These are phyloP conservation scores for Lyophyllum shimeji DNA, from an alignment of 768 basidiomycete genomes.

Conservation along the genomic window DNA sequence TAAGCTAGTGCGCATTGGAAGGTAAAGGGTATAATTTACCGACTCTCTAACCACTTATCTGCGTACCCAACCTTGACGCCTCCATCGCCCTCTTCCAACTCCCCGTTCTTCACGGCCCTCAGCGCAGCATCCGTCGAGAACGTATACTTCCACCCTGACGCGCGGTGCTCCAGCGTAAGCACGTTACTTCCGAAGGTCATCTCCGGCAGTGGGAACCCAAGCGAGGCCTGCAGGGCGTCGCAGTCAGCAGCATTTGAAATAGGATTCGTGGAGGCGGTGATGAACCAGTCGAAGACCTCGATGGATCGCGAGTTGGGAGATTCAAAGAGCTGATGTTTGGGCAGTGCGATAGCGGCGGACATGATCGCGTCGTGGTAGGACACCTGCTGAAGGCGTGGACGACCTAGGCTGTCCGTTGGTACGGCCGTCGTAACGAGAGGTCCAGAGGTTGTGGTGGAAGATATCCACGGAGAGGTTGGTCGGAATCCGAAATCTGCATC, in stretches of 20 bases:
- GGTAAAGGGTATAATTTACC: conserved; percentile 48
- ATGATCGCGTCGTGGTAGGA: conserved; percentile 28
- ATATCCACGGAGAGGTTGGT: conserved; percentile 9
- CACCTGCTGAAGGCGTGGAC: neutral
- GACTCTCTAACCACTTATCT: conserved; percentile 89
- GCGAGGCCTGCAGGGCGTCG: conserved; percentile 60
- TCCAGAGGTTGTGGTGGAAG: conserved; percentile 7
- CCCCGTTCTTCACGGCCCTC: conserved; percentile 68
- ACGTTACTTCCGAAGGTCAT: conserved; percentile 94
- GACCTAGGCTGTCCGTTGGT: neutral
- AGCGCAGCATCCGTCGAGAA: conserved; percentile 75
- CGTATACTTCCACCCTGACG: conserved; percentile 60
- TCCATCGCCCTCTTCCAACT: conserved; percentile 78
- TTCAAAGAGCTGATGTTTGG: conserved; percentile 66
- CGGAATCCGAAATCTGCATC: conserved; percentile 20
- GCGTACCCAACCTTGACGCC: conserved; percentile 95
- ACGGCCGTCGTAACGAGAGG: neutral
- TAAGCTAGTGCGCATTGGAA: neutral
- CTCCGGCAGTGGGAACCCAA: conserved; percentile 87
- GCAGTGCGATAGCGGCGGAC: conserved; percentile 47
- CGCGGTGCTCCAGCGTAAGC: conserved; percentile 63
- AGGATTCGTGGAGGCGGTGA: conserved; percentile 70
- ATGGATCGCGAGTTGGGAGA: conserved; percentile 71
- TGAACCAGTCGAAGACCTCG: conserved; percentile 63
- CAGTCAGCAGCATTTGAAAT: conserved; percentile 80